These are phyloP conservation scores for Mycena galericulata DNA, from an alignment of 768 basidiomycete species.

Conservation along the genomic window DNA sequence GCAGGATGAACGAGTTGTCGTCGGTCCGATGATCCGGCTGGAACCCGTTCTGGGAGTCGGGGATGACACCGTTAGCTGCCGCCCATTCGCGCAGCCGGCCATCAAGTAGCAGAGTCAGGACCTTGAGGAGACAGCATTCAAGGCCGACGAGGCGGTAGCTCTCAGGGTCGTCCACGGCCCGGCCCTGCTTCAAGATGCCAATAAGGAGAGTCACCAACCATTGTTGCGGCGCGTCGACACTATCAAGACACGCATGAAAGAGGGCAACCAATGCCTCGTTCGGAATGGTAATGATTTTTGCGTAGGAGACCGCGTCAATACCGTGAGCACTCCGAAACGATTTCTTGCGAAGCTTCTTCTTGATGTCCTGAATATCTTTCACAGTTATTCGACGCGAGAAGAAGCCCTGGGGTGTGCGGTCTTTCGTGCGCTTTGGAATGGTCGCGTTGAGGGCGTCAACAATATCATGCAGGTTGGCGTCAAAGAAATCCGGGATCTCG, in stretches of 20 bases:
- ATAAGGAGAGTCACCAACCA: conserved; percentile 3
- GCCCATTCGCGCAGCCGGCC: conserved; percentile 30
- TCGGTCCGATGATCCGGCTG: conserved; percentile 38
- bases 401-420: neutral
- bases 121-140: conserved; percentile 36
- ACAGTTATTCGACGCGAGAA: conserved; percentile 1
- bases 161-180: conserved; percentile 23
- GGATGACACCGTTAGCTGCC: conserved; percentile 33
- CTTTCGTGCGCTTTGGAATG: neutral
- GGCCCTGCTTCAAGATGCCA: conserved; percentile 31
- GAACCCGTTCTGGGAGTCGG: conserved; percentile 47
- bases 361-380: neutral
- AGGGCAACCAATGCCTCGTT: neutral
- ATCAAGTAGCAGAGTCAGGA: conserved; percentile 37
- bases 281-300: conserved; percentile 1
- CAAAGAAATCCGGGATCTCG: neutral
- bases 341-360: neutral
- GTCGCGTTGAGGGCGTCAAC: neutral
- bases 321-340: neutral
- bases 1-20: conserved; percentile 42
- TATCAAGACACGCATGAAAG: neutral
- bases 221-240: neutral
- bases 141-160: conserved; percentile 36
- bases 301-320: neutral
- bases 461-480: neutral